These are phyloP conservation scores for Hibiscus trionum DNA, from an alignment of 345 rosid genomes.

Conservation along the genomic window DNA sequence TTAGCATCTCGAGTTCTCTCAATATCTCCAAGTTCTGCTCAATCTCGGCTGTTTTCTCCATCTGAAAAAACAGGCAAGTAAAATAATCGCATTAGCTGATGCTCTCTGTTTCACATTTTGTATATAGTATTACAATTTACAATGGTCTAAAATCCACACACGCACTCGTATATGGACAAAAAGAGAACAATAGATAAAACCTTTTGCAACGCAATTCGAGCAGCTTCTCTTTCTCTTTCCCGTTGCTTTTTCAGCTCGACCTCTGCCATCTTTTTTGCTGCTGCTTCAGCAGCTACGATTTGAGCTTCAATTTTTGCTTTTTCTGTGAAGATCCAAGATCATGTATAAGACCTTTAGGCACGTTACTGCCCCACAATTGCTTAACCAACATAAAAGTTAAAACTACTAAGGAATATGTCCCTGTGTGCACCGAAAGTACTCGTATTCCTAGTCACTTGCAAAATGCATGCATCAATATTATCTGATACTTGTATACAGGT, in stretches of 20 bases:
- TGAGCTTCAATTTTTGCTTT: constrained; percentile 65
- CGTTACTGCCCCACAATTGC: not conserved
- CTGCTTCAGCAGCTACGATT: constrained; percentile 58
- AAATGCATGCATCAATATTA: not conserved
- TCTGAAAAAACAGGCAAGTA: constrained; percentile 27
- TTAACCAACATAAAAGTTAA: not conserved
- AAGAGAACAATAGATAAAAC: constrained; percentile 18
- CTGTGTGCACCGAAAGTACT: not conserved
- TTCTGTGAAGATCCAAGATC: constrained; percentile 32
- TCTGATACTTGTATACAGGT: not conserved
- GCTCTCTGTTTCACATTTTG: not conserved
- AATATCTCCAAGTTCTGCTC: constrained; percentile 37
- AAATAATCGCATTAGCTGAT: not conserved
- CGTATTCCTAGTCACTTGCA: not conserved
- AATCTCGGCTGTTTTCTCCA: constrained; percentile 48
- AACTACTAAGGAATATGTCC: not conserved
- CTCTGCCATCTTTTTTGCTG: constrained; percentile 41
- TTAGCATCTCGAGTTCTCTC: constrained; percentile 45
- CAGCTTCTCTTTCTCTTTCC: constrained; percentile 64
- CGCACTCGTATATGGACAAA: not conserved
- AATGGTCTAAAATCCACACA: not conserved
- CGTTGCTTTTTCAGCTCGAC: constrained; percentile 48
- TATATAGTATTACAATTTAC: not conserved
- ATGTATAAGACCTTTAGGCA: not conserved
- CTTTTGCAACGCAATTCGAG: constrained; percentile 56